Base-by-base conservation (phyloP, 169 alveolate species). In the Eimeria mitis region DNA sequence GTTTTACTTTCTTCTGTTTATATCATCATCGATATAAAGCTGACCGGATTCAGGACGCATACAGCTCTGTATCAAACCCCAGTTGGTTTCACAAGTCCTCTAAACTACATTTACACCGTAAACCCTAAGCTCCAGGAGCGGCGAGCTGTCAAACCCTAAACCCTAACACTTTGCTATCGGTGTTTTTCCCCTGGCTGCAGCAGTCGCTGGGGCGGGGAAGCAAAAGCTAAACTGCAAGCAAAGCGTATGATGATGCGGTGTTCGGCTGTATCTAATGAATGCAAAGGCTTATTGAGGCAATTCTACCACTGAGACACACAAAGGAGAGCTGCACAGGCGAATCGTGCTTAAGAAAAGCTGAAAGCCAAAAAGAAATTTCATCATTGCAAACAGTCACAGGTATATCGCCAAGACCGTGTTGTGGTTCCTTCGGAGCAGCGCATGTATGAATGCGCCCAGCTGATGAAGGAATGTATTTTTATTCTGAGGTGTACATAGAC, bases 391-490 rank as follows among this genome's bases (percentile, higher is more conserved):
- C 44, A 47, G 47, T 49, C 88, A 52, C 47, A 78, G 31, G 23
- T 47, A 78, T 44, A 28, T 78, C 47, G 65, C 63, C 63, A 49
- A 78, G 44, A 76, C 16, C 16, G 70, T 68, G 49, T 47, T 76
- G 19, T 76, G 31, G 63, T 31, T 59, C 65, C 44, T 44, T 78
- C 40, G 68, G 83, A 73, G 83, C 52, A 42, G 83, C 83, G 56
- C 56, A 40, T 11, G 83, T 19, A 23, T 19, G 68, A 16, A 59
- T 7, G 56, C 83, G 31, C 56, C 54, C 21, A 73, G 9, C 34
- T 40, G 52, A 73, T 9, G 34, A 42, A 70, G 25, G n/a, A 23
- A 37, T 19, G 31, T 44, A 31, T 19, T 6, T 11, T 16, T n/a
- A n/a, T n/a, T n/a, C n/a, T 52, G 79, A 70, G 37, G 83, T 73